Evolutionary conservation across 352 stramenopile species (phyloP).

Genomic region (Pilasporangium apinafurcum): DNA sequence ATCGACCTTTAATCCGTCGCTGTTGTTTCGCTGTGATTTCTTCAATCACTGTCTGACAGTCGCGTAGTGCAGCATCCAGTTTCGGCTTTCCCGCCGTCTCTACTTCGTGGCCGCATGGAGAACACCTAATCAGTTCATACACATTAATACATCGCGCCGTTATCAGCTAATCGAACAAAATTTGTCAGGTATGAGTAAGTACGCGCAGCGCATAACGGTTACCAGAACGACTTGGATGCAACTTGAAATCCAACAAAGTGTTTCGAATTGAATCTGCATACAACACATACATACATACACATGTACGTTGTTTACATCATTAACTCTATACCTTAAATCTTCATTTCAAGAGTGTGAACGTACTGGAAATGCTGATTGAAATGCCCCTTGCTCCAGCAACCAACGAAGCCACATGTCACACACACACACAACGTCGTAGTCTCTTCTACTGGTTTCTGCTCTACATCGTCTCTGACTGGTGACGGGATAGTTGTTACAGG

Average conservation of each 20-base stretch:
- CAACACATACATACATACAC: neutral
- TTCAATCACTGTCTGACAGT: constrained; percentile 29
- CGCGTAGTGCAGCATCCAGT: constrained; percentile 24
- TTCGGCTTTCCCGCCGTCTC: constrained; percentile 19
- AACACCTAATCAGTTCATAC: constrained; percentile 13
- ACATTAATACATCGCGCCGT: neutral
- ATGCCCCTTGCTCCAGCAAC: constrained; percentile 43
- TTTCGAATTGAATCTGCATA: constrained; percentile 31
- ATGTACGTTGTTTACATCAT: no score
- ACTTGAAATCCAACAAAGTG: constrained; percentile 54
- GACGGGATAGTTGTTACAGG: neutral
- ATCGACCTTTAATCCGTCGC: constrained; percentile 25
- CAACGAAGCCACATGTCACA: constrained; percentile 55
- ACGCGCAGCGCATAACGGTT: no score
- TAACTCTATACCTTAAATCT: neutral
- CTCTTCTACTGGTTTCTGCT: constrained; percentile 25
- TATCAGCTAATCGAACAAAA: neutral
- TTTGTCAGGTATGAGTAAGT: neutral
- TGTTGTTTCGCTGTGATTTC: constrained; percentile 48
- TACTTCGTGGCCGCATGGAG: constrained; percentile 44
- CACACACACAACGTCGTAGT: constrained; percentile 36
- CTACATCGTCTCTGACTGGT: neutral
- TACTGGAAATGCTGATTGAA: constrained; percentile 46
- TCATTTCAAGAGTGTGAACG: neutral
- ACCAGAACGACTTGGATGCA: constrained; percentile 50